Evolutionary conservation across 179 eudicot genomes (phyloP).

Genomic region (Drosera spatulata): DNA sequence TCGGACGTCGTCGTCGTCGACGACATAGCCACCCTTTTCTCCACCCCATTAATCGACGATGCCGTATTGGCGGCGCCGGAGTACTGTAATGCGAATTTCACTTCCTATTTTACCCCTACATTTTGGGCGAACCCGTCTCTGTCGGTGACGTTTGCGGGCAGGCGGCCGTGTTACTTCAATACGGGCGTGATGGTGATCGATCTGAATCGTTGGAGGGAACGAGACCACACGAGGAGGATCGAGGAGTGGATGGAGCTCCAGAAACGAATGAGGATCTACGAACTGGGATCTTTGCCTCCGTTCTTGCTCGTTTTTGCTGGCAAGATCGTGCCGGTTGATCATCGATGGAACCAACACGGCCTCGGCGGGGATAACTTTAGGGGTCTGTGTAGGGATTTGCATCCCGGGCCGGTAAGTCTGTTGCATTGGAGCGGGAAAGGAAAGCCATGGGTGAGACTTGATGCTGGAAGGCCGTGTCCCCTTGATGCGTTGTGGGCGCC

Average conservation of each 20-base stretch:
- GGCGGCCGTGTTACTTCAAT: constrained; percentile 64
- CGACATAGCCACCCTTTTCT: constrained; percentile 38
- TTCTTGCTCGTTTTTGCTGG: constrained; percentile 73
- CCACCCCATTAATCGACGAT: constrained; percentile 19
- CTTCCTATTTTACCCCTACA: constrained; percentile 49
- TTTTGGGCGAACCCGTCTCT: constrained; percentile 73
- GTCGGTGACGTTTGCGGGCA: constrained; percentile 32
- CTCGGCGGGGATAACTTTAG: constrained; percentile 72
- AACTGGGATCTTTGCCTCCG: constrained; percentile 65
- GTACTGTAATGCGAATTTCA: constrained; percentile 66
- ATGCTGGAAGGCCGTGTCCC: constrained; percentile 65
- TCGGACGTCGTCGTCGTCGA: constrained; percentile 60
- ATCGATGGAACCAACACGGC: constrained; percentile 87
- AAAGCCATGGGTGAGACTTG: constrained; percentile 75
- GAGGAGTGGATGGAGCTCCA: constrained; percentile 96
- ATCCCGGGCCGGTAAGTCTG: constrained; percentile 76
- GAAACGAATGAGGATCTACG: constrained; percentile 63
- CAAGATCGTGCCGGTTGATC: constrained; percentile 59
- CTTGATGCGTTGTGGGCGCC: constrained; percentile 83
- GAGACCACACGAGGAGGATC: constrained; percentile 52
- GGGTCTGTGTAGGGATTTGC: constrained; percentile 70
- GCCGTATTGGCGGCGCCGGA: constrained; percentile 63
- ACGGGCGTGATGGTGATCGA: constrained; percentile 78
- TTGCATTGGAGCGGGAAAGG: constrained; percentile 94
- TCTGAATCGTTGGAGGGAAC: constrained; percentile 51